These are phyloP conservation scores for Liriodendron chinense DNA, from an alignment of 164 flowering plant genomes.

Conservation along the genomic window DNA sequence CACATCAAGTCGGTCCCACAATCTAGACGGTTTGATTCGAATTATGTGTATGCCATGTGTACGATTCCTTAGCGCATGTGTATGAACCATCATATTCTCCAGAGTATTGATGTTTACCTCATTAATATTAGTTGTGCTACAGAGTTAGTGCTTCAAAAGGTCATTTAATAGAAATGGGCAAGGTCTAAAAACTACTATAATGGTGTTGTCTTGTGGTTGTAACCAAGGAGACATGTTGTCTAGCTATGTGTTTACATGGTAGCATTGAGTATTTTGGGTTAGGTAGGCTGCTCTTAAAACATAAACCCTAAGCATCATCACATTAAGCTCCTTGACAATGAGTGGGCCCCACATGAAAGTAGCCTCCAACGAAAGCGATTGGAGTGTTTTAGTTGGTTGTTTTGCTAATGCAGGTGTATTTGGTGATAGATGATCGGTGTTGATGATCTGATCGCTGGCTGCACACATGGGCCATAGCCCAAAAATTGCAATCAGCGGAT, in stretches of 20 bases:
- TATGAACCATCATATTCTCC: too few relatives aligned
- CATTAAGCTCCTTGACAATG: background rate
- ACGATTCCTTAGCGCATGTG: too few relatives aligned
- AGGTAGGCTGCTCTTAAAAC: background rate
- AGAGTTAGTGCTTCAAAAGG: background rate
- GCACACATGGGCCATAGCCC: too few relatives aligned
- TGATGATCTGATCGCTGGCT: too few relatives aligned
- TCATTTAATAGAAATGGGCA: background rate
- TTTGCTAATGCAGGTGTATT: background rate
- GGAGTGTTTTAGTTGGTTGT: background rate
- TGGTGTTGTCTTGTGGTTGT: slow-evolving; percentile 24
- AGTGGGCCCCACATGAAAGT: background rate
- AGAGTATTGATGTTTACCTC: background rate
- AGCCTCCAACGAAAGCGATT: background rate
- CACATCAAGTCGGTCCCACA: too few relatives aligned
- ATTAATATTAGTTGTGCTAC: background rate
- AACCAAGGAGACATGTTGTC: slow-evolving; percentile 40
- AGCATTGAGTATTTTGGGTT: background rate
- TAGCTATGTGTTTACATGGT: background rate
- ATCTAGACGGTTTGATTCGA: too few relatives aligned
- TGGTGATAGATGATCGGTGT: too few relatives aligned
- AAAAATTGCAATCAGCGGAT: too few relatives aligned
- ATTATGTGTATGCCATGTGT: too few relatives aligned
- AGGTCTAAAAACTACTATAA: background rate
- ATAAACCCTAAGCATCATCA: background rate